Percentiles rank a stretch among this genome's conserved stretches.
Conservation (phyloP, 306 rosid species). For the Benincasa hispida region DNA sequence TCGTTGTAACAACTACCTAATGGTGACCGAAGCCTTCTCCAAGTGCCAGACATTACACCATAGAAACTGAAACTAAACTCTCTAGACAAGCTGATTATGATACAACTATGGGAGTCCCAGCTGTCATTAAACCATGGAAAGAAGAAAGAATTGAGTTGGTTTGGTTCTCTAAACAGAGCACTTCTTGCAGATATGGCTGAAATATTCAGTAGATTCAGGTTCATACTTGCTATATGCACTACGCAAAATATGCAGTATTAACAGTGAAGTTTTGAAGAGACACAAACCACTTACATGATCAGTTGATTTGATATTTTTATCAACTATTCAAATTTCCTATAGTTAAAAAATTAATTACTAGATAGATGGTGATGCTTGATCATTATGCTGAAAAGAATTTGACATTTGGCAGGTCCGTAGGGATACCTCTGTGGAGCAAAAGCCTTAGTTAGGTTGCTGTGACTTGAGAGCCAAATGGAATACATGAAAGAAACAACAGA, state of each 20-base stretch:
- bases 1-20: not conserved
- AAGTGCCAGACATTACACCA: conserved; percentile 22
- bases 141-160: not conserved
- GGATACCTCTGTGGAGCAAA: not conserved
- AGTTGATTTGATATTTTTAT: not conserved
- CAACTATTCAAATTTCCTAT: not conserved
- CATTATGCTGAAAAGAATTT: not conserved
- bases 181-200: not conserved
- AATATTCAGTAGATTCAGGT: not conserved
- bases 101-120: conserved; percentile 14
- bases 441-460: not conserved
- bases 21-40: not conserved
- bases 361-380: not conserved
- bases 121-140: not conserved
- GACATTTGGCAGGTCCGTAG: not conserved
- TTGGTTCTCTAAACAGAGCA: not conserved
- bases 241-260: not conserved
- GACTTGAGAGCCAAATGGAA: not conserved
- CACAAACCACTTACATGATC: not conserved
- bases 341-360: not conserved
- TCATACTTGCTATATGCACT: not conserved
- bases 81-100: not conserved
- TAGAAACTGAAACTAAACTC: conserved; percentile 10
- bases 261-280: not conserved
- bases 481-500: conserved; percentile 11